Conservation (phyloP, 2,329 filamentous ascomycete genomes). For the Alternaria triticina region DNA sequence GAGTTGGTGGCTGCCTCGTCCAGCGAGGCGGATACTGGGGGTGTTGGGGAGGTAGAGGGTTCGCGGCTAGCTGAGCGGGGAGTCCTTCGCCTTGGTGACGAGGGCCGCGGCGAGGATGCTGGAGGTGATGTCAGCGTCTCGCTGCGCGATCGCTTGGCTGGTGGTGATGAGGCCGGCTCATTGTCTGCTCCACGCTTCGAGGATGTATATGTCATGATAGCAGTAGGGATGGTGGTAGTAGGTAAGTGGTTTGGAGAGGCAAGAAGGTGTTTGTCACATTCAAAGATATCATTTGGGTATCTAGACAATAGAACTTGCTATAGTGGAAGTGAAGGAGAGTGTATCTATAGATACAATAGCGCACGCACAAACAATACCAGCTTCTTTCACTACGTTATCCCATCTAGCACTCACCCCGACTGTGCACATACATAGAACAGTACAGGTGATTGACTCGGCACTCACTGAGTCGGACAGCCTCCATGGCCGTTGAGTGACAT, state of each 20-base stretch:
- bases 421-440: not conserved
- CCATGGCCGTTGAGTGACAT: not conserved
- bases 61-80: not conserved
- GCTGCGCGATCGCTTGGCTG: not conserved
- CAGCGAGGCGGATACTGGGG: not conserved
- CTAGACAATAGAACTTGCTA: not conserved
- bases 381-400: not conserved
- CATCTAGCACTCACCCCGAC: not conserved
- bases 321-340: not conserved
- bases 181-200: not conserved
- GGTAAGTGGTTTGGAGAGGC: not conserved
- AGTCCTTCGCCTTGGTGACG: not conserved
- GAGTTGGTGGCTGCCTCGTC: not conserved
- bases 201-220: not conserved
- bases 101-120: fast-evolving
- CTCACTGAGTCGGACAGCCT: not conserved
- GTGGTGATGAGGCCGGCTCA: not conserved
- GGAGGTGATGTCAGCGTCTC: not conserved
- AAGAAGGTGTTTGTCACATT: not conserved
- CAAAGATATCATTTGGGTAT: not conserved
- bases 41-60: not conserved
- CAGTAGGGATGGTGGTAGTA: not conserved
- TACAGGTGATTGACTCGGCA: fast-evolving
- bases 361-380: not conserved
- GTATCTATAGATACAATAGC: not conserved